Evolutionary conservation across 176 grass and related monocot species (phyloP).

Genomic region (Carex littledalei): DNA sequence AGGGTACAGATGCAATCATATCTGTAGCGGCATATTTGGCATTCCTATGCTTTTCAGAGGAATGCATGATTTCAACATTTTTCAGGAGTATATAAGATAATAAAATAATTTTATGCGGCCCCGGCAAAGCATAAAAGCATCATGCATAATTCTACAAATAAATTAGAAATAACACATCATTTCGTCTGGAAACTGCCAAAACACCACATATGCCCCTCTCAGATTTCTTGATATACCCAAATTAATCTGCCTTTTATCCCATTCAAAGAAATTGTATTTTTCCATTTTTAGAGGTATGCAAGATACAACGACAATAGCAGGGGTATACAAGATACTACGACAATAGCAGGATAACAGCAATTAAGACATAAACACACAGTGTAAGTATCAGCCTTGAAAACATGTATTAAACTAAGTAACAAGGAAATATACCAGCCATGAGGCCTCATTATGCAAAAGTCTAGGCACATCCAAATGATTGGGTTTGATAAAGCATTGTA

Average conservation of each 20-base stretch:
- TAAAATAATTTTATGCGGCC: neutral
- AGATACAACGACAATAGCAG: neutral
- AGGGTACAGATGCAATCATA: neutral
- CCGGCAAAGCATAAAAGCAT: neutral
- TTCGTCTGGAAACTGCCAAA: neutral
- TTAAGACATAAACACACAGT: neutral
- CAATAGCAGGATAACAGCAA: neutral
- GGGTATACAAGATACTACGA: neutral
- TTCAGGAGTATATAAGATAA: neutral
- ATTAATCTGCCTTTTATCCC: neutral
- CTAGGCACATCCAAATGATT: conserved; percentile 88
- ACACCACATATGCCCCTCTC: neutral
- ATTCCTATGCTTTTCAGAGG: neutral
- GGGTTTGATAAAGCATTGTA: conserved; percentile 83
- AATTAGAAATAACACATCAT: neutral
- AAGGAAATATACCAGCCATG: conserved; percentile 55
- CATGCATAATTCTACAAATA: neutral
- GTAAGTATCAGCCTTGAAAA: conserved; percentile 4
- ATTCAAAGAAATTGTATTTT: neutral
- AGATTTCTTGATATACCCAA: neutral
- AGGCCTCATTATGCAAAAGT: conserved; percentile 62
- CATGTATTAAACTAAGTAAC: neutral
- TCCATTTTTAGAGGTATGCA: neutral
- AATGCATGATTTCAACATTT: neutral
- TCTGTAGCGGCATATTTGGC: neutral